These are phyloP conservation scores for Penicillium turbatum DNA, from an alignment of 495 filamentous ascomycete genomes.

Conservation along the genomic window DNA sequence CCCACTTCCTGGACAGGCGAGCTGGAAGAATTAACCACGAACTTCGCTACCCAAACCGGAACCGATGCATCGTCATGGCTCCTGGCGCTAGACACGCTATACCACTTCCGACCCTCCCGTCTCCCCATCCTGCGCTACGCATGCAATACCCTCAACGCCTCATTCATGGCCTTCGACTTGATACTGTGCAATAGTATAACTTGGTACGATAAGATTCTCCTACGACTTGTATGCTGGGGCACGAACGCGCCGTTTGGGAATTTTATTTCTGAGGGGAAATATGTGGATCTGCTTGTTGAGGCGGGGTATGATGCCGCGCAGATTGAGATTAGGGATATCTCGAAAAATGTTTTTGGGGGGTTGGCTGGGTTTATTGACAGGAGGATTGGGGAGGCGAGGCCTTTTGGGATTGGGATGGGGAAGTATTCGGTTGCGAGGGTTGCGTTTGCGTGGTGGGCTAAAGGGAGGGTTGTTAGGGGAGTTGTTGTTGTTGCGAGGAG, in stretches of 20 bases:
- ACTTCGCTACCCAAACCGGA: background rate
- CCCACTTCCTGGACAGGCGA: conserved; percentile 26
- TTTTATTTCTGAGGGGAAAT: conserved; percentile 53
- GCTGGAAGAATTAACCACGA: conserved; percentile 16
- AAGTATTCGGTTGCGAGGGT: conserved; percentile 31
- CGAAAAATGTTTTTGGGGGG: conserved; percentile 39
- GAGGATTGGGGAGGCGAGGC: conserved; percentile 27
- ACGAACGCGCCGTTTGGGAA: conserved; percentile 35
- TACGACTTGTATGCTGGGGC: conserved; percentile 31
- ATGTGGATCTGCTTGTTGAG: conserved; percentile 44
- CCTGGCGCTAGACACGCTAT: conserved; percentile 47
- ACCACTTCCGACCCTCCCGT: conserved; percentile 49
- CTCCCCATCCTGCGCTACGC: conserved; percentile 36
- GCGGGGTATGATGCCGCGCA: conserved; percentile 37
- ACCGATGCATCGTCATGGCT: conserved; percentile 31
- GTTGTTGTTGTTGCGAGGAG: conserved; percentile 43
- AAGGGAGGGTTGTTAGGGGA: conserved; percentile 37
- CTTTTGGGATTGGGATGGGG: conserved; percentile 37
- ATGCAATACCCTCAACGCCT: conserved; percentile 29
- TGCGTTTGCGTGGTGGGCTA: conserved; percentile 47
- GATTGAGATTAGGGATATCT: conserved; percentile 44
- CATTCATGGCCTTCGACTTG: conserved; percentile 44
- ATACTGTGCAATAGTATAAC: conserved; percentile 22
- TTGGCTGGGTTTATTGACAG: conserved; percentile 32
- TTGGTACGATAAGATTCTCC: conserved; percentile 20